These are phyloP conservation scores for Nigrospora sphaerica DNA, from an alignment of 2,329 filamentous ascomycete genomes.

Conservation along the genomic window DNA sequence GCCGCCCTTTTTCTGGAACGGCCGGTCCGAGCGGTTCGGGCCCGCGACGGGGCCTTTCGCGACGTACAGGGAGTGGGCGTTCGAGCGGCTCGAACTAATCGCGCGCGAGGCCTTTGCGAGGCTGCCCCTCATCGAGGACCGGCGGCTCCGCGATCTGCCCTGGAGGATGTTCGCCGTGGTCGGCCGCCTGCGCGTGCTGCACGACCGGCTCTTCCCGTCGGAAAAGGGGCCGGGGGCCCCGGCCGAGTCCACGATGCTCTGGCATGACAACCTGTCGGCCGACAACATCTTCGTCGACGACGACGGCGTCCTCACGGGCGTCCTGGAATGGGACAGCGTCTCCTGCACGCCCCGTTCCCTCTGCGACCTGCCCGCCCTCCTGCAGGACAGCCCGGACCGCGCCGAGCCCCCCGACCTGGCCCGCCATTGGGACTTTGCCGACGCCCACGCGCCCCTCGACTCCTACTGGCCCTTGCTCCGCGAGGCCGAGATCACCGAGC, in stretches of 20 bases:
- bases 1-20: constrained; percentile 20
- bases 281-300: constrained; percentile 27
- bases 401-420: constrained; percentile 5
- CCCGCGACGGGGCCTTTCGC: constrained; percentile 10
- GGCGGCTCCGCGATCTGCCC: constrained; percentile 4
- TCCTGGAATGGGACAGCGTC: constrained; percentile 27
- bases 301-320: constrained; percentile 17
- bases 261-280: constrained; percentile 21
- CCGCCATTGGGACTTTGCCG: constrained; percentile 2
- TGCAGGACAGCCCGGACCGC: constrained; percentile 15
- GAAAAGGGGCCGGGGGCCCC: neutral
- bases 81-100: constrained; percentile 12
- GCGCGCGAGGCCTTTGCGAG: constrained; percentile 10
- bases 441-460: neutral
- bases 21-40: constrained; percentile 8
- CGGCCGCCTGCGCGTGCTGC: constrained; percentile 11
- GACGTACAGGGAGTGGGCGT: constrained; percentile 7
- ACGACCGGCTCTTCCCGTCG: constrained; percentile 8
- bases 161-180: constrained; percentile 10
- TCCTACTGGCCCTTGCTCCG: constrained; percentile 9
- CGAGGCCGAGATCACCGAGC: constrained; percentile 15
- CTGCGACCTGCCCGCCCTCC: constrained; percentile 22
- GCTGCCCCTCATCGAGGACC: neutral
- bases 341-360: constrained; percentile 21
- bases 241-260: constrained; percentile 16